These are phyloP conservation scores for Chimonanthus praecox DNA, from an alignment of 164 flowering plant genomes.

Conservation along the genomic window DNA sequence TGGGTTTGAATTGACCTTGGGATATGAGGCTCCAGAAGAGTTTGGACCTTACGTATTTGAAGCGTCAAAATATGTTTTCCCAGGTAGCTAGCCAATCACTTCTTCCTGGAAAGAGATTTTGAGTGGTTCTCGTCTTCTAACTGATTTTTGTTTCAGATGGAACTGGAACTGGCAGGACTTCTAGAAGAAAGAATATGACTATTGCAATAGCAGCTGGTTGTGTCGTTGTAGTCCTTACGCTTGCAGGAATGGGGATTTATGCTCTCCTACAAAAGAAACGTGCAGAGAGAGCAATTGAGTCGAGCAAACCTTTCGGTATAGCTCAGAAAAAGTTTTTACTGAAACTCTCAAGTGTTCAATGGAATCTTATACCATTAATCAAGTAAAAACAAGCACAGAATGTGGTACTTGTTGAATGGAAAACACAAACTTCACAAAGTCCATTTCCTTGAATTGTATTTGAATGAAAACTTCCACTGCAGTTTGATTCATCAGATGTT, in stretches of 20 bases:
- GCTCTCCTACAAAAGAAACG: slow-evolving; percentile 71
- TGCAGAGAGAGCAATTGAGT: slow-evolving; percentile 61
- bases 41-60: slow-evolving; percentile 65
- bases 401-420: no score
- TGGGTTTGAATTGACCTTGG: slow-evolving; percentile 56
- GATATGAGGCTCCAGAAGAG: slow-evolving; percentile 53
- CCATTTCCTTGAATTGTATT: background rate
- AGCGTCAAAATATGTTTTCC: slow-evolving; percentile 44
- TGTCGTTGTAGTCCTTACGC: slow-evolving; percentile 35
- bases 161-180: slow-evolving; percentile 14
- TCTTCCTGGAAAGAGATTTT: background rate
- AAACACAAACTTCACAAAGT: background rate
- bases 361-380: background rate
- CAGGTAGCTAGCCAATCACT: slow-evolving; percentile 33
- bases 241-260: slow-evolving; percentile 45
- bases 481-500: no score
- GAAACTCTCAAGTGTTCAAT: background rate
- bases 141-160: slow-evolving; percentile 23
- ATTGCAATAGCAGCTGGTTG: slow-evolving; percentile 48
- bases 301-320: slow-evolving; percentile 69
- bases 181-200: slow-evolving; percentile 31
- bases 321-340: background rate
- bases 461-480: no score
- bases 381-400: background rate
- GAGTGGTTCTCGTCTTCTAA: background rate